These are phyloP conservation scores for Ormosia semicastrata DNA, from an alignment of 306 rosid species.

Conservation along the genomic window DNA sequence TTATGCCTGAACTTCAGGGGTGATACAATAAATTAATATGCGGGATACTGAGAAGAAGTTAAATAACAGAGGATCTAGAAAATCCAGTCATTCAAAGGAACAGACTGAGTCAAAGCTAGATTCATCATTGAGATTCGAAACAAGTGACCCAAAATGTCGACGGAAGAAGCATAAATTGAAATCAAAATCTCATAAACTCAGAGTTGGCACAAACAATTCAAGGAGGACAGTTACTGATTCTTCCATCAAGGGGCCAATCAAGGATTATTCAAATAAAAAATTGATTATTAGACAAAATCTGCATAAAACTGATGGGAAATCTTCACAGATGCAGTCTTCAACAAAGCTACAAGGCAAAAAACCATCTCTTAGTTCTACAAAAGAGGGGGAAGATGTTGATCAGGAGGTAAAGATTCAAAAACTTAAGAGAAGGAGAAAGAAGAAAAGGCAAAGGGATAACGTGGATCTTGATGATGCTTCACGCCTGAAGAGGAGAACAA, in stretches of 20 bases:
- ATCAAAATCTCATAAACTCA: conserved; percentile 38
- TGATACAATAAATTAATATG: conserved; percentile 46
- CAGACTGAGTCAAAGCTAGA: conserved; percentile 41
- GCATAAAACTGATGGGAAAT: conserved; percentile 37
- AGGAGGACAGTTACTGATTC: conserved; percentile 36
- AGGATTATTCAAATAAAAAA: conserved; percentile 33
- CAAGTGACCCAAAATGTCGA: conserved; percentile 37
- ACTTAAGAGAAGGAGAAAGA: conserved; percentile 50
- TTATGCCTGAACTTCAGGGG: conserved; percentile 32
- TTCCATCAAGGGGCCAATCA: conserved; percentile 34
- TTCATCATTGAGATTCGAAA: conserved; percentile 36
- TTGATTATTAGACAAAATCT: conserved; percentile 29
- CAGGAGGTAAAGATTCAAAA: conserved; percentile 37
- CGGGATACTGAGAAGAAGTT: conserved; percentile 46
- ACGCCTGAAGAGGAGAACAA: conserved; percentile 77
- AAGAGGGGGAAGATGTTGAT: conserved; percentile 38
- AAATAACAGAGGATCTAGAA: conserved; percentile 42
- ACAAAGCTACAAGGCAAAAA: conserved; percentile 41
- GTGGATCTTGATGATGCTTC: conserved; percentile 72
- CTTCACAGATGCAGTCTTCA: conserved; percentile 41
- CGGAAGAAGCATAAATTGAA: conserved; percentile 47
- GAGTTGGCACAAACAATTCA: conserved; percentile 34
- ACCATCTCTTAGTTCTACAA: conserved; percentile 20
- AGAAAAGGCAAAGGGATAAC: conserved; percentile 41
- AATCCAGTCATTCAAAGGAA: conserved; percentile 37